phyloP scores from a whole-genome alignment of 768 basidiomycete species.

The Lepiota subincarnata region DNA sequence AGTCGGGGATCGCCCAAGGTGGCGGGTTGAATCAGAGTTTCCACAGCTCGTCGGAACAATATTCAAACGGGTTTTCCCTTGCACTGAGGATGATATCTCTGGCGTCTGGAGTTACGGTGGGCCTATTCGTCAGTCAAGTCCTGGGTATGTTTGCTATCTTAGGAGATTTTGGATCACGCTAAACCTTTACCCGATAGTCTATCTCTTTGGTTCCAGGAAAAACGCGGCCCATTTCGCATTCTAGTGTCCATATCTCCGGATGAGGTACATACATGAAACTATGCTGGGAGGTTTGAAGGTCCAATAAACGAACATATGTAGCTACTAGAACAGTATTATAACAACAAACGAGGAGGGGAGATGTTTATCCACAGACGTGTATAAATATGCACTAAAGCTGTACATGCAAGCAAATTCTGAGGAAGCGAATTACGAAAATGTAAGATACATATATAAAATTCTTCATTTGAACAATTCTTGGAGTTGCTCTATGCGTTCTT shows the following conservation, averaged over 20 bases:
- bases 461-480: slow-evolving; percentile 59
- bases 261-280: slow-evolving; percentile 9
- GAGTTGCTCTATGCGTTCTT: slow-evolving; percentile 86
- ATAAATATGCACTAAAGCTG: slow-evolving; percentile 1
- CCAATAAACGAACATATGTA: slow-evolving; percentile 7
- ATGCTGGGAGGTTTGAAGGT: slow-evolving; percentile 1
- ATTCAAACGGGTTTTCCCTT: slow-evolving; percentile 73
- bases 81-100: slow-evolving; percentile 83
- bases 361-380: neutral
- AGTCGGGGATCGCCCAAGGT: slow-evolving; percentile 76
- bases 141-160: slow-evolving; percentile 31
- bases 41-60: slow-evolving; percentile 59
- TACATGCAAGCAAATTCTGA: neutral
- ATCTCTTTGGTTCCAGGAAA: slow-evolving; percentile 70
- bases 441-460: slow-evolving; percentile 19
- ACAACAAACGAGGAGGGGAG: neutral
- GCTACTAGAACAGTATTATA: slow-evolving; percentile 12
- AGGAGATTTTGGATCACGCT: neutral
- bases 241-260: slow-evolving; percentile 26
- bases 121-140: slow-evolving; percentile 77
- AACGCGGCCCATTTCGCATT: slow-evolving; percentile 75
- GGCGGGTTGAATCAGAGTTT: slow-evolving; percentile 65
- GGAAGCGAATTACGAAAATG: slow-evolving; percentile 6
- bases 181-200: slow-evolving; percentile 37
- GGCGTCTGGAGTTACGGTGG: slow-evolving; percentile 81